These are phyloP conservation scores for Hypoxylon rubiginosum DNA, from an alignment of 2,329 filamentous ascomycete genomes.

Conservation along the genomic window DNA sequence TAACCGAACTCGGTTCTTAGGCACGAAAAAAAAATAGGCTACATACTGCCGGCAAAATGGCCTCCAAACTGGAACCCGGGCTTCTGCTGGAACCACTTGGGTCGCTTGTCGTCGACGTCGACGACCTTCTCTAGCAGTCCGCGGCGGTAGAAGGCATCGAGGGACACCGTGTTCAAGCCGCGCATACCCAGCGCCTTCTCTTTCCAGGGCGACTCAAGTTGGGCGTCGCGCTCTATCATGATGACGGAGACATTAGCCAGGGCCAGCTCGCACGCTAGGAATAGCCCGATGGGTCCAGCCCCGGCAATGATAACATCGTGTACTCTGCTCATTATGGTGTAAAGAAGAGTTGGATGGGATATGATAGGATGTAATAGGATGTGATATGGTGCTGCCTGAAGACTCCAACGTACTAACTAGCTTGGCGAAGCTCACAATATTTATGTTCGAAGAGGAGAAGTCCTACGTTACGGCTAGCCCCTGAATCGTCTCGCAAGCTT, in stretches of 20 bases:
- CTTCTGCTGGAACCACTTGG: conserved; percentile 28
- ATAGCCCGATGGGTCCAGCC: conserved; percentile 55
- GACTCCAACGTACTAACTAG: neutral
- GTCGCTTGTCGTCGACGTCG: conserved; percentile 24
- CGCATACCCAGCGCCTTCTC: conserved; percentile 47
- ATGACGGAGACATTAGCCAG: conserved; percentile 53
- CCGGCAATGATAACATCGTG: conserved; percentile 56
- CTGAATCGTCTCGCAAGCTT: too few relatives aligned
- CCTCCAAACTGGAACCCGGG: conserved; percentile 51
- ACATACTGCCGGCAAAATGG: conserved; percentile 50
- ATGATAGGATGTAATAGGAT: neutral
- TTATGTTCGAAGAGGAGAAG: neutral
- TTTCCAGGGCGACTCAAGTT: conserved; percentile 50
- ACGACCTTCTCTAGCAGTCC: conserved; percentile 53
- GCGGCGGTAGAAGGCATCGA: conserved; percentile 56
- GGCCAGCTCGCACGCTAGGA: conserved; percentile 55
- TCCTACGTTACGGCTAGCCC: too few relatives aligned
- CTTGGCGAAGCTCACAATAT: neutral
- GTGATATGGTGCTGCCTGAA: neutral
- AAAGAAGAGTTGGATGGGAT: neutral
- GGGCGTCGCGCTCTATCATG: conserved; percentile 52
- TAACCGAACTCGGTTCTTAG: too few relatives aligned
- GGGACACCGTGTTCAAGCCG: conserved; percentile 53
- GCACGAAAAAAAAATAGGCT: too few relatives aligned
- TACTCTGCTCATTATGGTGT: conserved; percentile 25